phyloP scores from a whole-genome alignment of 202 grass and related monocot genomes.

The Setaria viridis region DNA sequence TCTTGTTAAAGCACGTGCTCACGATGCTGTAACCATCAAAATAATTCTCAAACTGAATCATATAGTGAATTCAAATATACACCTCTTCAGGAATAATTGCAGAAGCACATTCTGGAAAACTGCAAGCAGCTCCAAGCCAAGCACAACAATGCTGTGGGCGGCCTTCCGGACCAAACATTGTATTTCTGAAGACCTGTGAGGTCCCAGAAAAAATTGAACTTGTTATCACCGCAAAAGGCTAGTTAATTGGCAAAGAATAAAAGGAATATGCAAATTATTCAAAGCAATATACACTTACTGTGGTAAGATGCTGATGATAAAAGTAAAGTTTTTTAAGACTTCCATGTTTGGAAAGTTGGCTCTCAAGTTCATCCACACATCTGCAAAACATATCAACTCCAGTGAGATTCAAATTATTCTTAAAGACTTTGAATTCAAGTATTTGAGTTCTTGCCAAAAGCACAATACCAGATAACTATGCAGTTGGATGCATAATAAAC shows the following conservation, averaged over 20 bases:
- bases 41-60: constrained; percentile 40
- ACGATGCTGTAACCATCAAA: constrained; percentile 27
- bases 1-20: constrained; percentile 30
- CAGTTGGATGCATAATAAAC: constrained; percentile 19
- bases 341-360: constrained; percentile 89
- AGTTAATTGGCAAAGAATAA: constrained; percentile 3
- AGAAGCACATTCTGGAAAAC: constrained; percentile 99
- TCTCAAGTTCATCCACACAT: constrained; percentile 98
- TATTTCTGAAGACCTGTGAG: constrained; percentile 93
- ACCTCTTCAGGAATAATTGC: constrained; percentile 91
- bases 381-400: constrained; percentile 49
- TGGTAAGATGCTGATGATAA: constrained; percentile 99
- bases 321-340: constrained; percentile 97
- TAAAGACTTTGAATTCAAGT: constrained; percentile 31
- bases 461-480: constrained; percentile 24
- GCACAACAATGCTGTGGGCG: constrained; percentile 96
- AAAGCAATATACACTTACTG: constrained; percentile 59
- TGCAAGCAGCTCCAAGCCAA: constrained; percentile 98
- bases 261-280: constrained; percentile 21
- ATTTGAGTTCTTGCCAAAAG: constrained; percentile 30
- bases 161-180: constrained; percentile 99
- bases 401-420: constrained; percentile 37
- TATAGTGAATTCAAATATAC: constrained; percentile 43
- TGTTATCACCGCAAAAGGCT: constrained; percentile 26
- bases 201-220: constrained; percentile 34